Base-by-base conservation (phyloP, 1,139 yeast genomes). In the Geotrichum carabidarum region DNA sequence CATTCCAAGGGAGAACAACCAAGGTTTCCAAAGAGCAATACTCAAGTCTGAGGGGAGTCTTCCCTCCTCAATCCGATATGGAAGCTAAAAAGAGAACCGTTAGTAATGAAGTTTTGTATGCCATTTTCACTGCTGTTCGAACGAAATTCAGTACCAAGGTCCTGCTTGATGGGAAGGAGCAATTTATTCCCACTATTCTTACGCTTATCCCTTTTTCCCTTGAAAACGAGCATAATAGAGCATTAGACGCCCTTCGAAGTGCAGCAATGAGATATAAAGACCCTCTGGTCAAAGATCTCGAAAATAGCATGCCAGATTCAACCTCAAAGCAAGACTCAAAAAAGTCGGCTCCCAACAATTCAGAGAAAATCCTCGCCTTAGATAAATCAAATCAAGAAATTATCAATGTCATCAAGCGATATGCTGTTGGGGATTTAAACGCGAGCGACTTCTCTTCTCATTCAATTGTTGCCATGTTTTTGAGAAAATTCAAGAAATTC, bases 391-490 rank as follows among this genome's bases (percentile, higher is more conserved):
- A 48, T 35, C 49, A 43, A 11, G 57, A 52, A 5, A 55, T 61
- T 3, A 38, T 58, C 8, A 48, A 53, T 1, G 52, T 63, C 6
- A 49, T 62, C 11, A 59, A 59, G 41, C 57, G 65, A 9, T 65
- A 57, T 50, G 63, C 67, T 1, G 49, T 63, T 1, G 59, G 62
- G 1, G 68, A 64, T 46, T 50, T 65, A 41, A 59, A 56, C 17
- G 45, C 56, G 12, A 52, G 55, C 22, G 65, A 64, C 35, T 50
- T 50, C n/a, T 55, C 58, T n/a, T 53, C 65, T 8, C 55, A 50
- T 14, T 63, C 68, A 1, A 57, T 61, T 11, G 62, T 62, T 12
- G 57, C 62, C 12, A 49, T 63, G 11, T 56, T 61, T 12, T 44
- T 64, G 31, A 54, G 64, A 32, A 51, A 48, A 30, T 44, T 45